A percentile compares a stretch with the other conserved stretches of the same genome.
Conservation (phyloP, 192 early-diverging fungal genomes). For the Linnemannia exigua region DNA sequence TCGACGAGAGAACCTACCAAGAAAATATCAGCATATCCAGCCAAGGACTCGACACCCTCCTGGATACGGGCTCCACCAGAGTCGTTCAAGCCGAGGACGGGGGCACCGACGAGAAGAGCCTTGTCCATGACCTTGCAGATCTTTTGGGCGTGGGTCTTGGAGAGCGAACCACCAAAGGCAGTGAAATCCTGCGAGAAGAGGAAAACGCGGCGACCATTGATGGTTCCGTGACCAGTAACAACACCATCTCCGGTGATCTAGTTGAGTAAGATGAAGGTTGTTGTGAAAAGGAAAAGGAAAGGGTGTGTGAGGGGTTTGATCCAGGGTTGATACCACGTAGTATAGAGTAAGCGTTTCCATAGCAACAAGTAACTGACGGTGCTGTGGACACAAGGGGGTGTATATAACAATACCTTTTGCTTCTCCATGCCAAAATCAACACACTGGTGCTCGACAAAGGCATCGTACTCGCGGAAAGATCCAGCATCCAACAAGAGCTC, state of each 20-base stretch:
- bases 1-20: constrained; percentile 57
- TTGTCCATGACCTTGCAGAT: constrained; percentile 96
- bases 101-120: constrained; percentile 92
- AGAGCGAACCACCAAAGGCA: constrained; percentile 91
- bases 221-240: constrained; percentile 95
- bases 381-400: neutral
- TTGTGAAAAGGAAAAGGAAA: neutral
- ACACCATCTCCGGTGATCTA: constrained; percentile 95
- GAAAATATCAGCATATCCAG: constrained; percentile 97
- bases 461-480: constrained; percentile 93
- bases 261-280: neutral
- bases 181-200: constrained; percentile 97
- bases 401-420: constrained; percentile 61
- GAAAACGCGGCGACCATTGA: constrained; percentile 92
- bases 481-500: constrained; percentile 85
- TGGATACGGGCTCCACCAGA: constrained; percentile 98
- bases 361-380: neutral
- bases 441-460: constrained; percentile 96
- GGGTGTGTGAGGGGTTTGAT: neutral
- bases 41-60: constrained; percentile 97
- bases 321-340: neutral
- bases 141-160: constrained; percentile 90
- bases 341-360: neutral
- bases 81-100: constrained; percentile 96
- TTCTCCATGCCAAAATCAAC: constrained; percentile 90